phyloP scores from a whole-genome alignment of 345 rosid genomes.

The Lepidium africanum region DNA sequence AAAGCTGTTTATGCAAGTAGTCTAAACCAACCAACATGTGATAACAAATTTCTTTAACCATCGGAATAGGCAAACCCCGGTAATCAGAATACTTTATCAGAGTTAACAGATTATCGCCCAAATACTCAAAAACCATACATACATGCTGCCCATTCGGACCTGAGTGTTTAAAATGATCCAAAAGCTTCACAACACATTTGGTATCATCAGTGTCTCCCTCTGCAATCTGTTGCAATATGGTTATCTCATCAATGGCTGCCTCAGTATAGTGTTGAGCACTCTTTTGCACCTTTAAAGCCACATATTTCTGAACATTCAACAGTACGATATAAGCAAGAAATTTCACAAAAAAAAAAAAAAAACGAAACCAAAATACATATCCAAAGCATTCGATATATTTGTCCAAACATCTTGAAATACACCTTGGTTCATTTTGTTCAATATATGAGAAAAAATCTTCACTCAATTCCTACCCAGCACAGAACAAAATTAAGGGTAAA shows the following conservation, averaged over 20 bases:
- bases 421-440: background rate
- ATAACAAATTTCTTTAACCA: slow-evolving; percentile 68
- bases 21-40: slow-evolving; percentile 75
- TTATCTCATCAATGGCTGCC: slow-evolving; percentile 96
- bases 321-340: slow-evolving; percentile 25
- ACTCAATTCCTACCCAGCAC: background rate
- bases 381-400: background rate
- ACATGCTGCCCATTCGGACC: slow-evolving; percentile 92
- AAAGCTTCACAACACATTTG: slow-evolving; percentile 77
- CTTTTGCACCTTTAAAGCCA: slow-evolving; percentile 92
- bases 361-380: background rate
- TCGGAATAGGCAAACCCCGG: slow-evolving; percentile 56
- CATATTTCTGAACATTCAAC: slow-evolving; percentile 49
- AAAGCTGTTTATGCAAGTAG: slow-evolving; percentile 77
- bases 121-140: slow-evolving; percentile 90
- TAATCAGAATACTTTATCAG: slow-evolving; percentile 84
- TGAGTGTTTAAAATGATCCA: slow-evolving; percentile 84
- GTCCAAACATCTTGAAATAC: background rate
- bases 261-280: slow-evolving; percentile 92
- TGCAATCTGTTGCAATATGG: slow-evolving; percentile 74
- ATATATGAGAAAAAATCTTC: background rate
- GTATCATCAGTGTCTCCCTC: slow-evolving; percentile 69
- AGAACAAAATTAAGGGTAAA: background rate
- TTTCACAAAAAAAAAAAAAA: background rate
- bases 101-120: slow-evolving; percentile 87